phyloP scores from a whole-genome alignment of 768 basidiomycete genomes.

The Tulasnella sp. region DNA sequence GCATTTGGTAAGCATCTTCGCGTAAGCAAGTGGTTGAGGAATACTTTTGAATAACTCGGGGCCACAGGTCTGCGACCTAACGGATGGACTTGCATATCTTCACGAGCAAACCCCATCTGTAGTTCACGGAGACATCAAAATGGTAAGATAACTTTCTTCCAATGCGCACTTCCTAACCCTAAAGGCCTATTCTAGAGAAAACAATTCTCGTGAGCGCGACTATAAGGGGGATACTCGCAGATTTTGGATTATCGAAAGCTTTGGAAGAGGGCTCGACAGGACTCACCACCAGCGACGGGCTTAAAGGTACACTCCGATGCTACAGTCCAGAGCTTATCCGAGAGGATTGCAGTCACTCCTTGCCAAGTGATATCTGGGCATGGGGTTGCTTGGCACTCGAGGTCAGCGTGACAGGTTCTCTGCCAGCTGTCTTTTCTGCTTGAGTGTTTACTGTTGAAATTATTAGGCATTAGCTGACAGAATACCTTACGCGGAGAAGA shows the following conservation, averaged over 20 bases:
- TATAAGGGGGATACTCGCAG: neutral
- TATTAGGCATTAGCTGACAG: neutral
- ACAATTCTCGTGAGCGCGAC: neutral
- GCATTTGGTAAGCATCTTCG: neutral
- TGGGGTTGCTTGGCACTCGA: slow-evolving; percentile 1
- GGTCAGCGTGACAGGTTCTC: neutral
- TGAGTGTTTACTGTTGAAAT: neutral
- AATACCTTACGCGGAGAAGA: neutral
- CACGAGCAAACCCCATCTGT: neutral
- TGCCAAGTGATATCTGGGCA: slow-evolving; percentile 8
- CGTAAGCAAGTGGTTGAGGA: no score
- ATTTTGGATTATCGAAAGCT: neutral
- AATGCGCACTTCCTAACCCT: no score
- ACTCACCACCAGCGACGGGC: slow-evolving; percentile 1
- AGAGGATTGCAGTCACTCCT: neutral
- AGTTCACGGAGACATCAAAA: neutral
- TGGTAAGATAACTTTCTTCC: neutral
- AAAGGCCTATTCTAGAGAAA: neutral
- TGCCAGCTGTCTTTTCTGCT: neutral
- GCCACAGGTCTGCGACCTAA: neutral
- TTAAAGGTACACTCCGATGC: neutral
- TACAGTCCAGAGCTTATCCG: neutral
- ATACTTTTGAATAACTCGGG: no score
- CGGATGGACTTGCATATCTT: slow-evolving; percentile 11
- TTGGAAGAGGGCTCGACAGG: neutral